Evolutionary conservation across 371 early-diverging fungal genomes (phyloP).

Genomic region (Haplosporangium sp.): DNA sequence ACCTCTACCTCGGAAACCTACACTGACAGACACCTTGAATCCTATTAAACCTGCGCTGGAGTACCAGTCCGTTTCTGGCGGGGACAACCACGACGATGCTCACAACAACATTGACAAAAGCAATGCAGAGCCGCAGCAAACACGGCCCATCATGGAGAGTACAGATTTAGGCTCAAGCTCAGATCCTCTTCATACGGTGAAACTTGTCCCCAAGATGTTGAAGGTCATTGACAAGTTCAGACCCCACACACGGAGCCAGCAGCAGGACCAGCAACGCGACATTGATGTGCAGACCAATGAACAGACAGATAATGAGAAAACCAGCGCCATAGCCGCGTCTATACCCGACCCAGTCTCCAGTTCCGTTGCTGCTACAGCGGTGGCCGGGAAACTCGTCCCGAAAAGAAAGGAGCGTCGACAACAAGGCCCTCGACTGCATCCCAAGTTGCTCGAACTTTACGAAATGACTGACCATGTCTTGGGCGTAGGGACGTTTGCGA

Average conservation of each 20-base stretch:
- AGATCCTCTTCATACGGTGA: background rate
- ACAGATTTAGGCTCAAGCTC: background rate
- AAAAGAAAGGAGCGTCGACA: conserved; percentile 1
- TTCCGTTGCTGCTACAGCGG: background rate
- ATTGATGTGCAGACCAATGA: background rate
- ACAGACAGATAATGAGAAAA: background rate
- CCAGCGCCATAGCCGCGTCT: background rate
- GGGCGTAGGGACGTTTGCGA: conserved; percentile 82
- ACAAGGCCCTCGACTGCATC: conserved; percentile 35
- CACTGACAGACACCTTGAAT: background rate
- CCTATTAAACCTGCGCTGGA: background rate
- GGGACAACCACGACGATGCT: background rate
- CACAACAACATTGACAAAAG: conserved; percentile 4
- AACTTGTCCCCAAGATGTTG: conserved; percentile 22
- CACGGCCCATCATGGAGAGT: no score
- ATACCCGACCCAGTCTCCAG: background rate
- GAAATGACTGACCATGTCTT: conserved; percentile 58
- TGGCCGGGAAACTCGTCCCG: background rate
- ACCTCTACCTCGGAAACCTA: no score
- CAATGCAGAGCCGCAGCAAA: background rate
- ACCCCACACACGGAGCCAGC: conserved; percentile 6
- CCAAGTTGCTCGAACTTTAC: conserved; percentile 57
- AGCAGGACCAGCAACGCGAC: background rate
- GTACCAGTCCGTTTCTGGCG: background rate
- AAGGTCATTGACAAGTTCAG: conserved; percentile 31